Evolutionary conservation across 805 yeast species (phyloP).

Genomic region (Kluyveromyces starmeri): DNA sequence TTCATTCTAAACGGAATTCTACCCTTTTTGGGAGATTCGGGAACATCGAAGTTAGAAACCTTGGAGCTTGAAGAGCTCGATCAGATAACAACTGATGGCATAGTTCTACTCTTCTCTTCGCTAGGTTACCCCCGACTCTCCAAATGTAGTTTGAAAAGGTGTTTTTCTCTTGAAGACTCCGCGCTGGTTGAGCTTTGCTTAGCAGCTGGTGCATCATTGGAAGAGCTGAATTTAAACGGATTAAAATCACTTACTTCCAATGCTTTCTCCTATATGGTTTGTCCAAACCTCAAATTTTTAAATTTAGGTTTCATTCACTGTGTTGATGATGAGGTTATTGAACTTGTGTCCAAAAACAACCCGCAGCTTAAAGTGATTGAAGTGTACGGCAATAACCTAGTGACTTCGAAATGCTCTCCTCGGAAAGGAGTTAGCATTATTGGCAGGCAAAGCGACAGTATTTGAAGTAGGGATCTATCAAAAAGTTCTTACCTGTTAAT

Average conservation of each 20-base stretch:
- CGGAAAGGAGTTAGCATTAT: constrained; percentile 52
- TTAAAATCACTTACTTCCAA: constrained; percentile 45
- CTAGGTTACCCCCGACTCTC: constrained; percentile 47
- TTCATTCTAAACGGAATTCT: constrained; percentile 48
- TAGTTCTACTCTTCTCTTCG: constrained; percentile 45
- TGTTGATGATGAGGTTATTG: constrained; percentile 62
- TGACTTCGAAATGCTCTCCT: constrained; percentile 46
- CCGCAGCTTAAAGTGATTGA: constrained; percentile 58
- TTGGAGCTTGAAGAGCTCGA: constrained; percentile 54
- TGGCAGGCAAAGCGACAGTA: constrained; percentile 66
- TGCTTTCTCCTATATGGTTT: constrained; percentile 40
- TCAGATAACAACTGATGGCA: constrained; percentile 60
- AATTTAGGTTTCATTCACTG: constrained; percentile 77
- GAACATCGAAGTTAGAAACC: constrained; percentile 33
- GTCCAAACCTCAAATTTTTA: constrained; percentile 54
- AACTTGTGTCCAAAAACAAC: constrained; percentile 48
- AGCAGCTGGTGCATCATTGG: constrained; percentile 57
- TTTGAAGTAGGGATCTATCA: no score
- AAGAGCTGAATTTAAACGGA: constrained; percentile 67
- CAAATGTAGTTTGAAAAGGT: constrained; percentile 53
- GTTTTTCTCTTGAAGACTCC: constrained; percentile 54
- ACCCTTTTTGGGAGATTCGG: constrained; percentile 41
- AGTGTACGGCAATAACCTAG: constrained; percentile 71
- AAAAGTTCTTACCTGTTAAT: no score
- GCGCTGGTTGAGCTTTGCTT: constrained; percentile 50